A percentile compares a stretch with the other conserved stretches of the same genome.
Conservation (phyloP, 345 rosid species). For the Carallia pectinifolia region DNA sequence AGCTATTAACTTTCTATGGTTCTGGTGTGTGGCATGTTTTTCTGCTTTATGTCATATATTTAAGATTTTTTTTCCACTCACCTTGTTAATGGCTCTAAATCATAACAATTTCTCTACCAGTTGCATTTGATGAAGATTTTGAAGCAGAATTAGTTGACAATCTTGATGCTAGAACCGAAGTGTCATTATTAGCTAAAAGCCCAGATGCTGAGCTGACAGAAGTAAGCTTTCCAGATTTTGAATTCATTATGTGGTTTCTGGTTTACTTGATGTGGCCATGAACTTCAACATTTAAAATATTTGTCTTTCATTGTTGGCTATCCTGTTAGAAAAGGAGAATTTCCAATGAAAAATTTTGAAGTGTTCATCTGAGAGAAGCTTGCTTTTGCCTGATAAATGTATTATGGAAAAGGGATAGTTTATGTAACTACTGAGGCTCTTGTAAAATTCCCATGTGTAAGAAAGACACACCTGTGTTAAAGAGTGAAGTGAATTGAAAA, state of each 20-base stretch:
- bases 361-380: not conserved
- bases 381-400: not conserved
- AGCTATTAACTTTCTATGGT: constrained; percentile 82
- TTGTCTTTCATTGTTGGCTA: not conserved
- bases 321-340: not conserved
- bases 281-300: not conserved
- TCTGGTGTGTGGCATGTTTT: constrained; percentile 56
- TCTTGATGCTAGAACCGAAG: constrained; percentile 77
- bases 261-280: not conserved
- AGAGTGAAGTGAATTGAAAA: not conserved
- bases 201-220: constrained; percentile 79
- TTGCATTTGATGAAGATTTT: constrained; percentile 99
- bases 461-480: not conserved
- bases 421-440: not conserved
- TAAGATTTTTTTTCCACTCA: not conserved
- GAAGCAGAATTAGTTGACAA: constrained; percentile 86
- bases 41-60: not conserved
- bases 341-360: not conserved
- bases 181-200: constrained; percentile 60
- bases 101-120: constrained; percentile 33
- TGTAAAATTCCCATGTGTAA: not conserved
- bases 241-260: not conserved
- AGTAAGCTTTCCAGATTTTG: constrained; percentile 46
- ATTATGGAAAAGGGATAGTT: not conserved
- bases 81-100: constrained; percentile 5